A percentile compares a stretch with the other conserved stretches of the same genome.
Conservation (phyloP, 192 early-diverging fungal species). For the Coemansia nantahalensis region DNA sequence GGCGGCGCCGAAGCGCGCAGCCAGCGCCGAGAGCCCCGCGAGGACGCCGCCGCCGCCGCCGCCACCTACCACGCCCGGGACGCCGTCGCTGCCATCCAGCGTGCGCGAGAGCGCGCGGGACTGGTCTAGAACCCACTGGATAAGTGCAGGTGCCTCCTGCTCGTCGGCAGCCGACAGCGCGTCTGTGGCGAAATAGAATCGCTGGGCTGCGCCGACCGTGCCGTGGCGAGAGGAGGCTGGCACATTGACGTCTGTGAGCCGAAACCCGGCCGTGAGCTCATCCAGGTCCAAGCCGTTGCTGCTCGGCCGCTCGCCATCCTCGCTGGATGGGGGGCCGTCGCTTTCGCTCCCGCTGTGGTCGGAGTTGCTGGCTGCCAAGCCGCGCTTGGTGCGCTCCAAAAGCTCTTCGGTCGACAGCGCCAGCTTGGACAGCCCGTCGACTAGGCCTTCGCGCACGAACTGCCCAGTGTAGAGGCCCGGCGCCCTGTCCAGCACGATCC, state of each 20-base stretch:
- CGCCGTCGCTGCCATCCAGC: no score
- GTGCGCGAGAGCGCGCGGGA: constrained; percentile 10
- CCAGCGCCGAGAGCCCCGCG: constrained; percentile 5
- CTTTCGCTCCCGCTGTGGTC: not conserved
- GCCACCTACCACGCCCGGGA: no score
- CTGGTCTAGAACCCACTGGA: constrained; percentile 9
- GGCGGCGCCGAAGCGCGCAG: constrained; percentile 3
- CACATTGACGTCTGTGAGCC: no score
- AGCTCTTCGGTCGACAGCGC: constrained; percentile 1
- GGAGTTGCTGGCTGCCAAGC: not conserved
- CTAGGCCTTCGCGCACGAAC: constrained; percentile 77
- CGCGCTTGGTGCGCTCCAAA: not conserved
- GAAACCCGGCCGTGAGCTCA: no score
- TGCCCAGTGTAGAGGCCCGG: constrained; percentile 55
- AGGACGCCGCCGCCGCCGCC: no score
- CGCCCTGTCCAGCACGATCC: constrained; percentile 63
- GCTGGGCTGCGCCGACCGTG: not conserved
- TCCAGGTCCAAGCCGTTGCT: no score
- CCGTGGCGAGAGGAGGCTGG: no score
- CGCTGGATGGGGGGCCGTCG: no score
- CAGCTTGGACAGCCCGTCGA: constrained; percentile 58
- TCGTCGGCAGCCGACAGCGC: not conserved
- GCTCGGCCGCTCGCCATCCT: not conserved
- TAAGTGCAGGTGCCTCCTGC: not conserved
- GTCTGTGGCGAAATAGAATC: not conserved